Conservation (phyloP, 2,329 filamentous ascomycete genomes). For the Sporothrix pseudoabietina region DNA sequence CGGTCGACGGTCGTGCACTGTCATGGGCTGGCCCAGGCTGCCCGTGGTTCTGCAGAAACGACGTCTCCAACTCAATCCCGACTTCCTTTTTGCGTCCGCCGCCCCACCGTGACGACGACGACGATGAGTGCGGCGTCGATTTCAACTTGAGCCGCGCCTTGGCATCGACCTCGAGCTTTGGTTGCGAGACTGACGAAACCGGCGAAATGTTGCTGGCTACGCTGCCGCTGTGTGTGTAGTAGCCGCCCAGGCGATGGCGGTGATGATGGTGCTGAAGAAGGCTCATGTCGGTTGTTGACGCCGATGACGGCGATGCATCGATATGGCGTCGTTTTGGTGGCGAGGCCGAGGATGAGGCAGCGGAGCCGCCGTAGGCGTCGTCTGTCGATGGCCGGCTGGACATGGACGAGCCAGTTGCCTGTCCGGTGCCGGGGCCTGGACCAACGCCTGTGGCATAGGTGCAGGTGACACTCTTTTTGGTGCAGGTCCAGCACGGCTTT, state of each 20-base stretch:
- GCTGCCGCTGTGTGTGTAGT: background rate
- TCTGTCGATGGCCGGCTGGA: background rate
- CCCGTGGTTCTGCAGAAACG: slow-evolving; percentile 7
- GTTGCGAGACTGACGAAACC: background rate
- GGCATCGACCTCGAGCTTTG: background rate
- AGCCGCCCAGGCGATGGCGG: background rate
- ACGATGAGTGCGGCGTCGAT: background rate
- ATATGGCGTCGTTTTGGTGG: slow-evolving; percentile 19
- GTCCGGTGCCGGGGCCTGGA: background rate
- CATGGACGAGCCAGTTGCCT: background rate
- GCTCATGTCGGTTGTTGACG: background rate
- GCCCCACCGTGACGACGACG: slow-evolving; percentile 19
- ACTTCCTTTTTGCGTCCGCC: slow-evolving; percentile 29
- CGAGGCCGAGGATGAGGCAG: slow-evolving; percentile 21
- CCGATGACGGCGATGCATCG: background rate
- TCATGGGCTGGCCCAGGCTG: background rate
- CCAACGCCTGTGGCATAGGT: slow-evolving; percentile 40
- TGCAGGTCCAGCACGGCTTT: slow-evolving; percentile 60
- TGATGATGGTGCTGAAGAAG: background rate
- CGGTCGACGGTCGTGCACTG: background rate
- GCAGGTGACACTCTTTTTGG: slow-evolving; percentile 54
- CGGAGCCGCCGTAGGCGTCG: background rate
- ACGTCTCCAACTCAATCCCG: background rate
- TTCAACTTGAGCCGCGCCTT: slow-evolving; percentile 30
- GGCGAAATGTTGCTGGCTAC: background rate